These are phyloP conservation scores for Lasiodiplodia sp. DNA, from an alignment of 2,329 filamentous ascomycete species.

Conservation along the genomic window DNA sequence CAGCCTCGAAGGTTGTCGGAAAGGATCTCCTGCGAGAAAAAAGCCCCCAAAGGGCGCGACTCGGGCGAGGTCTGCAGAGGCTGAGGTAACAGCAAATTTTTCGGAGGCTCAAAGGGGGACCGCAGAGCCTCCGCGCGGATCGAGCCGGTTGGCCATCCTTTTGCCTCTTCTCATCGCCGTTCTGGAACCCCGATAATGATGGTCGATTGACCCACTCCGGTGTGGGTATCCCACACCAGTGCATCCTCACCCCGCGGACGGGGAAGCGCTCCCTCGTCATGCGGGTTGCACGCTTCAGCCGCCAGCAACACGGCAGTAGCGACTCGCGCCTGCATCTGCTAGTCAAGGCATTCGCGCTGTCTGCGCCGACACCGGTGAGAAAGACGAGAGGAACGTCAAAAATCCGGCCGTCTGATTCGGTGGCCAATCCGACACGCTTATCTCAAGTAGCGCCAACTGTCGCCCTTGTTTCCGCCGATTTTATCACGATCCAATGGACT, in stretches of 20 bases:
- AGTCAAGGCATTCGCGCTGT: not conserved
- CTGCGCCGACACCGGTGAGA: not conserved
- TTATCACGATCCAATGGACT: conserved; percentile 2
- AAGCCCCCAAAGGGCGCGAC: not conserved
- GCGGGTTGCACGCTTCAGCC: not conserved
- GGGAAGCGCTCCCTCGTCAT: conserved; percentile 4
- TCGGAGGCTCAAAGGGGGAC: conserved; percentile 9
- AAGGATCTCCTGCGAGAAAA: not conserved
- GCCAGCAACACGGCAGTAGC: conserved; percentile 3
- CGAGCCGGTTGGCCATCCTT: not conserved
- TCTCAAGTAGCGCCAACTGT: conserved; percentile 11
- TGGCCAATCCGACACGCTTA: not conserved
- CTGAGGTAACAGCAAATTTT: not conserved
- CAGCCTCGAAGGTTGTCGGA: not conserved
- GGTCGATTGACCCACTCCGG: conserved; percentile 8
- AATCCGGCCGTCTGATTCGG: conserved; percentile 10
- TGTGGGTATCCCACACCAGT: conserved; percentile 24
- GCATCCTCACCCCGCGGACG: conserved; percentile 2
- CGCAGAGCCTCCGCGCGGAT: conserved; percentile 20
- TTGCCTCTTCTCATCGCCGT: conserved; percentile 8
- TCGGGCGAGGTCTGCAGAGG: not conserved
- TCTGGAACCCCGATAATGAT: conserved; percentile 14
- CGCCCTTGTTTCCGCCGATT: conserved; percentile 1
- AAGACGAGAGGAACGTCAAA: not conserved
- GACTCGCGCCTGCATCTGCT: conserved; percentile 8